Percentiles rank a stretch among this genome's conserved stretches.
These are phyloP conservation scores for Penicillium cosmopolitanum DNA, from an alignment of 495 filamentous ascomycete species.

Conservation along the genomic window DNA sequence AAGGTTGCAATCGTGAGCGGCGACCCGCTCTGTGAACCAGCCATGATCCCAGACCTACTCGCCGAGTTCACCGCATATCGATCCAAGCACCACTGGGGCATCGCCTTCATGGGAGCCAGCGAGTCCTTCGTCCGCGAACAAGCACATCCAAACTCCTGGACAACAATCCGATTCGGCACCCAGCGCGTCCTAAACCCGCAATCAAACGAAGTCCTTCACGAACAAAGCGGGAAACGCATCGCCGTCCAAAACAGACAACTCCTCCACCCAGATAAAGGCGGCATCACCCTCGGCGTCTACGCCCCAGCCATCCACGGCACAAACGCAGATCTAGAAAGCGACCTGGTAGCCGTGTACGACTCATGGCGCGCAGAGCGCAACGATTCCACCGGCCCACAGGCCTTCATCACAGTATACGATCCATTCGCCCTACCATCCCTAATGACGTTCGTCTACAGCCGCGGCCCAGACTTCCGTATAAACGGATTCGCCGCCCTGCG, in stretches of 20 bases:
- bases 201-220: conserved; percentile 45
- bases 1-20: conserved; percentile 42
- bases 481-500: conserved; percentile 48
- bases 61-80: conserved; percentile 44
- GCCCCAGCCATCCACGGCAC: conserved; percentile 31
- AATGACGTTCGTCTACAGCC: conserved; percentile 50
- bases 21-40: conserved; percentile 41
- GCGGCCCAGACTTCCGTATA: conserved; percentile 29
- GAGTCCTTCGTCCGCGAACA: conserved; percentile 30
- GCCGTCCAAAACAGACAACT: conserved; percentile 41
- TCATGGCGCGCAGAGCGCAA: conserved; percentile 44
- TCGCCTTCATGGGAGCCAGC: conserved; percentile 46
- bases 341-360: conserved; percentile 41
- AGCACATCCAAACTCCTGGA: conserved; percentile 34
- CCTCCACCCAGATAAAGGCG: conserved; percentile 38
- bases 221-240: conserved; percentile 42
- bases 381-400: conserved; percentile 29
- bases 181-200: conserved; percentile 48
- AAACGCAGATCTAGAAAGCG: conserved; percentile 32
- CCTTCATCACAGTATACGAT: conserved; percentile 49
- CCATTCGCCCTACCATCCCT: conserved; percentile 43
- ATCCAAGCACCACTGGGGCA: conserved; percentile 26
- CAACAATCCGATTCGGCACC: conserved; percentile 42
- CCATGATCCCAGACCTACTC: conserved; percentile 28
- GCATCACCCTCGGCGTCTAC: conserved; percentile 39